Percentiles rank a stretch among this genome's conserved stretches.
These are phyloP conservation scores for Talaromyces sp. DNA, from an alignment of 2,329 filamentous ascomycete species.

Conservation along the genomic window DNA sequence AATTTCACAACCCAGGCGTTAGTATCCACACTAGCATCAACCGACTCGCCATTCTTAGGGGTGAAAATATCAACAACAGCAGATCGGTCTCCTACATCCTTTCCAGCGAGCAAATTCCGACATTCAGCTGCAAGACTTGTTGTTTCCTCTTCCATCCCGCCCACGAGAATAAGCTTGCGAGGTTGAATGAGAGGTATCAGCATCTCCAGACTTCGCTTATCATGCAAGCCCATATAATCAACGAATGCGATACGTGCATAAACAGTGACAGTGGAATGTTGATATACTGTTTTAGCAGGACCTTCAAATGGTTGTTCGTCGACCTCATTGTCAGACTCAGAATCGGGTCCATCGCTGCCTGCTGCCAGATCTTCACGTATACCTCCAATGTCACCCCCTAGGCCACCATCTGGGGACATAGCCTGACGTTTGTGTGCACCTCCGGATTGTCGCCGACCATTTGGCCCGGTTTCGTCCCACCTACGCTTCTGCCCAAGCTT, in stretches of 20 bases:
- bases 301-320: conserved; percentile 54
- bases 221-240: conserved; percentile 88
- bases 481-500: conserved; percentile 87
- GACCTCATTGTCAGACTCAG: conserved; percentile 50
- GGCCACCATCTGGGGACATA: conserved; percentile 22
- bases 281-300: conserved; percentile 72
- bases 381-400: conserved; percentile 49
- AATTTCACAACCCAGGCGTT: conserved; percentile 96
- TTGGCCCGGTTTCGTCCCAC: conserved; percentile 70
- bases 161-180: conserved; percentile 89
- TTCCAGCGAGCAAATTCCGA: conserved; percentile 59
- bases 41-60: conserved; percentile 65
- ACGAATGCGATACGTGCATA: conserved; percentile 79
- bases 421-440: conserved; percentile 41
- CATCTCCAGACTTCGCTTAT: conserved; percentile 91
- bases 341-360: conserved; percentile 57
- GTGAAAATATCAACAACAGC: conserved; percentile 64
- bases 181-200: conserved; percentile 90
- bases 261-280: conserved; percentile 61
- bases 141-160: conserved; percentile 76
- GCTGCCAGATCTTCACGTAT: conserved; percentile 45
- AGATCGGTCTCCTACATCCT: conserved; percentile 27
- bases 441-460: conserved; percentile 42
- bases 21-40: conserved; percentile 94
- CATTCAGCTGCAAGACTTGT: conserved; percentile 74